Base-by-base conservation (phyloP, 441 rosid genomes). In the Adansonia madagascariensis region DNA sequence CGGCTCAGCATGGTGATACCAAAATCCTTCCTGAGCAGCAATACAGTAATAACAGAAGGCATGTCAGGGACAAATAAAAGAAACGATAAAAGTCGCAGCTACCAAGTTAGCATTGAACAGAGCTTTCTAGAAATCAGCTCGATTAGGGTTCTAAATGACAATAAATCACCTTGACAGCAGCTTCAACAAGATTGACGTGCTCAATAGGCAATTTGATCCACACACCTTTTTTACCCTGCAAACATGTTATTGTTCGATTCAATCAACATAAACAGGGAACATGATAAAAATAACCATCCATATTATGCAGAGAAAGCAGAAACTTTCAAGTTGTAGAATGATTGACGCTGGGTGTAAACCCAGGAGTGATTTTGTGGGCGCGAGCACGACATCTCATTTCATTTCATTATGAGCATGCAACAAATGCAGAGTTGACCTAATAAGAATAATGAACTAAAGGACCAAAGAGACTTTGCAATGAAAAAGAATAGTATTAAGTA, bases 1-100 rank as follows among this genome's bases (percentile, higher is more conserved):
- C 15, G 90, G 89, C 84, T 95, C 97, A 0, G 98, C 99, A 74
- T 93, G 97, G 82, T 95, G 98, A 71, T 79, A 93, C 94, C 90
- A 89, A 78, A 93, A 93, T 71, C 97, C 97, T 84, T 95, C 91
- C 97, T 95, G 87, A 61, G 59, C 80, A 81, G 17, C 60, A 80
- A 72, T 31, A 74, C 61, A 50, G 61, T 35, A 66, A 27, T 65
- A 57, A 69, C 12, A 52, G 1, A 12, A 22, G 14, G 1, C 10
- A 27, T 12, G 46, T 60, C 41, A 71, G 65, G 27, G 14, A 27
- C 11, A 27, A 15, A 24, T 2, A 27, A 76, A 78, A 78, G 14
- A 44, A 24, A 66, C 8, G 12, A 8, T 8, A 44, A 8, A 53
- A 24, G 15, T 39, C 12, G 15, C 60, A 31, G 17, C 56, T 47